Conservation (phyloP, 2,329 filamentous ascomycete genomes). For the Aureobasidium zeae region DNA sequence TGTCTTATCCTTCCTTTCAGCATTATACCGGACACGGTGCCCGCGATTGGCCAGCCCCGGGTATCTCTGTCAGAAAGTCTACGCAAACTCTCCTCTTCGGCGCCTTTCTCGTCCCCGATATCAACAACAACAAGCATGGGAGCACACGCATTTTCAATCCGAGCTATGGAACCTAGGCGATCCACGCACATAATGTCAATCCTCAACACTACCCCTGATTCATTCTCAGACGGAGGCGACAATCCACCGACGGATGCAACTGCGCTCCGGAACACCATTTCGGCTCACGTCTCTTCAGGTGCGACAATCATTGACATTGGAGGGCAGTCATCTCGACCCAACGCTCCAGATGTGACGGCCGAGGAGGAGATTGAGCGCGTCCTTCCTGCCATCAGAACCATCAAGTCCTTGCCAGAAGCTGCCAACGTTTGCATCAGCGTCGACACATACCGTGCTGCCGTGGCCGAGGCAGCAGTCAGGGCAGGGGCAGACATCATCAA, state of each 20-base stretch:
- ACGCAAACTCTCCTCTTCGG: not conserved
- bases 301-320: conserved; percentile 86
- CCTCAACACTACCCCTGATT: conserved; percentile 89
- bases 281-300: conserved; percentile 55
- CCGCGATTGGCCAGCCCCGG: conserved; percentile 25
- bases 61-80: conserved; percentile 6
- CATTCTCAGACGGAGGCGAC: conserved; percentile 82
- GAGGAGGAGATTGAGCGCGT: conserved; percentile 71
- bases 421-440: conserved; percentile 65
- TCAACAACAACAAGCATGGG: conserved; percentile 24
- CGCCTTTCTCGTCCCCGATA: conserved; percentile 24
- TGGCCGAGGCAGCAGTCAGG: conserved; percentile 65
- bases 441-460: conserved; percentile 82
- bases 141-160: conserved; percentile 40
- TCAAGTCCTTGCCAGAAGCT: conserved; percentile 58
- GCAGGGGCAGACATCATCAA: conserved; percentile 90
- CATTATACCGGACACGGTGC: conserved; percentile 33
- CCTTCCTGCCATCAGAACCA: conserved; percentile 64
- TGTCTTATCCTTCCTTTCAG: conserved; percentile 21
- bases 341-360: conserved; percentile 56
- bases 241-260: conserved; percentile 42
- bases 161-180: conserved; percentile 46
- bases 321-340: conserved; percentile 83
- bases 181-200: conserved; percentile 84
- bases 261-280: conserved; percentile 49